These are phyloP conservation scores for Paramecium tetraurelia DNA, from an alignment of 73 alveolate species.

Conservation along the genomic window DNA sequence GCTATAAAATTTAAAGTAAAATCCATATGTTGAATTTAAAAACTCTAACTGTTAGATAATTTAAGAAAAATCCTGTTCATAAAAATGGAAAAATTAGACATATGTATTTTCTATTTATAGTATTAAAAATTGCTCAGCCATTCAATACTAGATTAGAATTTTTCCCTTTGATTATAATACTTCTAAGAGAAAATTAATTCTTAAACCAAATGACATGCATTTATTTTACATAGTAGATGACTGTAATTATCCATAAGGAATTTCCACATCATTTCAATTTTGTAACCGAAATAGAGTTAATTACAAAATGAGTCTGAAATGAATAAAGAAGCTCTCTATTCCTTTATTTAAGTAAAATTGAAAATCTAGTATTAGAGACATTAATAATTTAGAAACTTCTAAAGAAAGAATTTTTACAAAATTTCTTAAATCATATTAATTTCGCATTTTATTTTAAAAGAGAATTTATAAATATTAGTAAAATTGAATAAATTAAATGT, in stretches of 20 bases:
- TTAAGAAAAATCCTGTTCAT: no score
- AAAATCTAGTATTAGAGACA: no score
- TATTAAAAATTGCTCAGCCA: no score
- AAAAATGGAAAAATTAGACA: no score
- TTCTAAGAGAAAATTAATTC: no score
- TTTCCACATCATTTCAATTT: background rate
- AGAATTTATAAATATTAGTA: background rate
- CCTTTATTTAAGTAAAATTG: background rate
- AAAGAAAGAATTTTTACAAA: background rate
- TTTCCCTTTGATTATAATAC: no score
- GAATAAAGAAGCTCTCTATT: background rate
- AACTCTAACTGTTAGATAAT: background rate
- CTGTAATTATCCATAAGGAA: no score
- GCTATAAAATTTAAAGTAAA: background rate
- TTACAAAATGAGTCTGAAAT: background rate
- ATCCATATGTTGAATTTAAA: background rate
- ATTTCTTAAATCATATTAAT: background rate
- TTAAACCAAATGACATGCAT: no score
- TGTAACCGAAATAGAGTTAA: no score
- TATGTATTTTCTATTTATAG: no score
- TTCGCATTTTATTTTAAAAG: background rate
- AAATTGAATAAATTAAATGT: background rate
- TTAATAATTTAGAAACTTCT: no score
- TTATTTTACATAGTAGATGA: background rate
- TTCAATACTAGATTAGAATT: no score